phyloP scores from a whole-genome alignment of 805 yeast species.

The Kodamaea hsintzibuensis region DNA sequence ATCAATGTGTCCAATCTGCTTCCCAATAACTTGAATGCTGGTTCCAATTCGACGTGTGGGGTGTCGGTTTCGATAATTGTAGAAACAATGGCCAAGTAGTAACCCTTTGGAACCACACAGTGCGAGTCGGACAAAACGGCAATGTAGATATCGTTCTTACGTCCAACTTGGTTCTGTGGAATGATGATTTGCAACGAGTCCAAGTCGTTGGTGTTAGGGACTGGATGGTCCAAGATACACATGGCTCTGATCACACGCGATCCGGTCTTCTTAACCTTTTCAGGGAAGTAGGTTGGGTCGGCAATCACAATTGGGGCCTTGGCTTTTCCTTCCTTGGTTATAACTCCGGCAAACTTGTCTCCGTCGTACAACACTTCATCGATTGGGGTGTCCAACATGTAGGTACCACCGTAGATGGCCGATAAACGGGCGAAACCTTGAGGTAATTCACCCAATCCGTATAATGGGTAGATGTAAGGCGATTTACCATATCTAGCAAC shows the following conservation, averaged over 20 bases:
- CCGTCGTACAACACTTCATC: slow-evolving; percentile 81
- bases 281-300: slow-evolving; percentile 97
- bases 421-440: slow-evolving; percentile 97
- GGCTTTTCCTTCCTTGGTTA: slow-evolving; percentile 88
- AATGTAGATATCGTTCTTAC: slow-evolving; percentile 92
- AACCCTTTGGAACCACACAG: slow-evolving; percentile 85
- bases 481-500: slow-evolving; percentile 95
- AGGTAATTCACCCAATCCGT: slow-evolving; percentile 97
- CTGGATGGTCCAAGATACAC: slow-evolving; percentile 87
- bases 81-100: slow-evolving; percentile 89
- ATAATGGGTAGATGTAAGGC: slow-evolving; percentile 93
- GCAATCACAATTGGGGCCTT: slow-evolving; percentile 93
- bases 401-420: slow-evolving; percentile 98
- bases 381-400: slow-evolving; percentile 95
- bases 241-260: slow-evolving; percentile 77
- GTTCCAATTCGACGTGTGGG: slow-evolving; percentile 89
- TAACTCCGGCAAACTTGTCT: slow-evolving; percentile 78
- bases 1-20: slow-evolving; percentile 78
- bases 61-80: slow-evolving; percentile 91
- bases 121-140: slow-evolving; percentile 89
- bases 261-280: slow-evolving; percentile 70
- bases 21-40: slow-evolving; percentile 91
- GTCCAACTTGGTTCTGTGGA: slow-evolving; percentile 92
- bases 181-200: slow-evolving; percentile 93
- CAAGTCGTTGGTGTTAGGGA: slow-evolving; percentile 75